A percentile compares a stretch with the other conserved stretches of the same genome.
phyloP scores from a whole-genome alignment of 2,329 filamentous ascomycete species.

The Xylariaceae sp. region DNA sequence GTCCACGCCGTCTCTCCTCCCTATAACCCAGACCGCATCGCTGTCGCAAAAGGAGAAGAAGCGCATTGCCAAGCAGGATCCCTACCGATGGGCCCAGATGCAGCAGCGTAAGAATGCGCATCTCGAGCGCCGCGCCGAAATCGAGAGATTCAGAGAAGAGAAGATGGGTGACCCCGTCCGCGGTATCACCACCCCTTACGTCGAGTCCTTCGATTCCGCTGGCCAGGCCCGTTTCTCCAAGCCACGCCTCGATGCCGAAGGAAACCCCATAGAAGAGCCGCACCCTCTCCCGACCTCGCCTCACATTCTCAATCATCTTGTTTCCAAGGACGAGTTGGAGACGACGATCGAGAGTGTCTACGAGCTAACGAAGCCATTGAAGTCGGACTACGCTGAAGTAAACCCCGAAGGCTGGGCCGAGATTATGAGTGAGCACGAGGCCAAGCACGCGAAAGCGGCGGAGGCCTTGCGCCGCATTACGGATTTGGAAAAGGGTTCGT shows the following conservation, averaged over 20 bases:
- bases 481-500: slow-evolving; percentile 68
- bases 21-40: slow-evolving; percentile 58
- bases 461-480: slow-evolving; percentile 77
- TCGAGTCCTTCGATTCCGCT: slow-evolving; percentile 71
- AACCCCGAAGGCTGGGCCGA: slow-evolving; percentile 34
- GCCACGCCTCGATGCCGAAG: slow-evolving; percentile 38
- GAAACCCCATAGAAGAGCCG: slow-evolving; percentile 37
- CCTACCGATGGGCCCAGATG: slow-evolving; percentile 75
- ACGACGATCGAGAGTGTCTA: slow-evolving; percentile 62
- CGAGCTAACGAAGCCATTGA: slow-evolving; percentile 57
- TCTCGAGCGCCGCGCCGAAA: slow-evolving; percentile 64
- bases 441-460: slow-evolving; percentile 60
- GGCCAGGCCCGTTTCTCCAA: slow-evolving; percentile 41
- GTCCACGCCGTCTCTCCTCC: slow-evolving; percentile 48
- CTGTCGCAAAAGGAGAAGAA: slow-evolving; percentile 59
- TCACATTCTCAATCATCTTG: slow-evolving; percentile 67
- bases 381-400: slow-evolving; percentile 35
- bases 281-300: slow-evolving; percentile 43
- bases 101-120: slow-evolving; percentile 81
- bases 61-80: slow-evolving; percentile 65
- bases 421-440: slow-evolving; percentile 41
- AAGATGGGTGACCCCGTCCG: slow-evolving; percentile 72
- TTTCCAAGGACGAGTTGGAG: slow-evolving; percentile 63
- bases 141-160: slow-evolving; percentile 59
- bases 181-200: slow-evolving; percentile 73